A percentile compares a stretch with the other conserved stretches of the same genome.
Conservation (phyloP, 768 basidiomycete species). For the Panus rudis region DNA sequence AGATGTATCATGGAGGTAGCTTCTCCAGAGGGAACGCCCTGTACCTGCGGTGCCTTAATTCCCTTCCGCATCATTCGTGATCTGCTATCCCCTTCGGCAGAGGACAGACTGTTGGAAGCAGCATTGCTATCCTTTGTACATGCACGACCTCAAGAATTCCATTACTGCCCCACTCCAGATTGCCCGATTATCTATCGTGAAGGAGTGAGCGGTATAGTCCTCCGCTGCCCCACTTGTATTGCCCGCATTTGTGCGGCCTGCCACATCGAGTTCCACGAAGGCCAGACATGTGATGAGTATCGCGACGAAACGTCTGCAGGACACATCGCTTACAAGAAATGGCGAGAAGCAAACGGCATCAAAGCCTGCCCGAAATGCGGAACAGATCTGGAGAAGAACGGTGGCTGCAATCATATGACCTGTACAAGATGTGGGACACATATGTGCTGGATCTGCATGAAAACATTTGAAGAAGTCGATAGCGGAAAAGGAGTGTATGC, state of each 20-base stretch:
- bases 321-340: constrained; percentile 14
- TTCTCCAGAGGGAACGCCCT: constrained; percentile 2
- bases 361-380: constrained; percentile 31
- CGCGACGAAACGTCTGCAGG: constrained; percentile 10
- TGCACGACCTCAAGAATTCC: constrained; percentile 32
- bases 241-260: constrained; percentile 33
- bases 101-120: constrained; percentile 32
- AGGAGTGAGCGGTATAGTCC: constrained; percentile 14
- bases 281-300: constrained; percentile 28
- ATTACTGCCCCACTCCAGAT: constrained; percentile 47
- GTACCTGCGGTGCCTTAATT: constrained; percentile 30
- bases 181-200: constrained; percentile 42
- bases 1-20: constrained; percentile 31
- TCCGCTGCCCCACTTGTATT: constrained; percentile 32
- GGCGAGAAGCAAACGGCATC: constrained; percentile 24
- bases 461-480: constrained; percentile 20
- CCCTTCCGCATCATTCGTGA: constrained; percentile 34
- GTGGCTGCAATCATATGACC: constrained; percentile 35
- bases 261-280: constrained; percentile 34
- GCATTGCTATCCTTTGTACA: constrained; percentile 40
- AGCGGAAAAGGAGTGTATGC: constrained; percentile 22
- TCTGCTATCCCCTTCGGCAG: constrained; percentile 26
- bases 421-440: constrained; percentile 29
- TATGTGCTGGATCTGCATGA: constrained; percentile 35
- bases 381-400: constrained; percentile 29